Evolutionary conservation across 192 early-diverging fungal species (phyloP).

Genomic region (Endogone sp.): DNA sequence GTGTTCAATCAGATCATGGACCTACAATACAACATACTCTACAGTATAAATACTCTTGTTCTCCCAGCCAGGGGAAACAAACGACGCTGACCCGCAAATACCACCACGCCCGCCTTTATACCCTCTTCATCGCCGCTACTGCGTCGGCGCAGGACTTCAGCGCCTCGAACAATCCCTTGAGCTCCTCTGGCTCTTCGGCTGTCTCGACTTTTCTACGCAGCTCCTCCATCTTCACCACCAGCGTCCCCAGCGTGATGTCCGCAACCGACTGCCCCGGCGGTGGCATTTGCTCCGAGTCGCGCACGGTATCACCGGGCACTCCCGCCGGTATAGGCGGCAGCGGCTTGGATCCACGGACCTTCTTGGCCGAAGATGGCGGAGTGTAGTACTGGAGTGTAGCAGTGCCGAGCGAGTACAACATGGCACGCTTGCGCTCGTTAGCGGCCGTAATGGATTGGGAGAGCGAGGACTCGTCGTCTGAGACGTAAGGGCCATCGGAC

Average conservation of each 20-base stretch:
- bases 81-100: too few relatives aligned
- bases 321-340: neutral
- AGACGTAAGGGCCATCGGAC: too few relatives aligned
- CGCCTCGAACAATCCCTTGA: neutral
- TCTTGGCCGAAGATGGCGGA: neutral
- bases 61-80: too few relatives aligned
- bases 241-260: neutral
- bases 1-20: too few relatives aligned
- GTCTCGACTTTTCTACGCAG: neutral
- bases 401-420: neutral
- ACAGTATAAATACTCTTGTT: too few relatives aligned
- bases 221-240: neutral
- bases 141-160: neutral
- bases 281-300: neutral
- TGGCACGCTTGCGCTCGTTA: neutral
- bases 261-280: neutral
- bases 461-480: neutral
- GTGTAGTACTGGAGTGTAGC: neutral
- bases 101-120: neutral
- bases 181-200: neutral
- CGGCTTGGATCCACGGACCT: neutral
- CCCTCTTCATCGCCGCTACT: neutral
- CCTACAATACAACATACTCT: too few relatives aligned
- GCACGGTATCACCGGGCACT: neutral
- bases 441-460: neutral